A percentile compares a stretch with the other conserved stretches of the same genome.
These are phyloP conservation scores for Venustampulla echinocandica DNA, from an alignment of 495 filamentous ascomycete species.

Conservation along the genomic window DNA sequence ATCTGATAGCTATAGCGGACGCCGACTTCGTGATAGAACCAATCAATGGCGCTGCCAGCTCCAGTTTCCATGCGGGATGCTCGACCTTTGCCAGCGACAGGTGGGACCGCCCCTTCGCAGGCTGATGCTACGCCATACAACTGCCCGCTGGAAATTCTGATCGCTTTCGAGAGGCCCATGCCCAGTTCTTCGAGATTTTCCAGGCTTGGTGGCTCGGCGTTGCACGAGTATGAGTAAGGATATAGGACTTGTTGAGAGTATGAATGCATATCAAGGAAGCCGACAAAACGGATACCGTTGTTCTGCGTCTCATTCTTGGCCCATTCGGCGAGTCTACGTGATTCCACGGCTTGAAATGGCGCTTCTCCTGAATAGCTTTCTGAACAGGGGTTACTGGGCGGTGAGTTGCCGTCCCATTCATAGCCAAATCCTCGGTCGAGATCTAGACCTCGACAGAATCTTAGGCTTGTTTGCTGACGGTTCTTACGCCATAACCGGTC, in stretches of 20 bases:
- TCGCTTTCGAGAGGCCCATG: constrained; percentile 82
- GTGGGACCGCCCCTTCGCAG: constrained; percentile 66
- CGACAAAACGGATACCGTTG: constrained; percentile 64
- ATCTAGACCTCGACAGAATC: constrained; percentile 81
- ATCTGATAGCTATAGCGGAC: constrained; percentile 89
- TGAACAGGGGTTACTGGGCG: constrained; percentile 73
- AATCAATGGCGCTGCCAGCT: constrained; percentile 87
- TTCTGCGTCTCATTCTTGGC: constrained; percentile 69
- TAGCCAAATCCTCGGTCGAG: constrained; percentile 80
- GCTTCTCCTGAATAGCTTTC: constrained; percentile 81
- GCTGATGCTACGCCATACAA: constrained; percentile 75
- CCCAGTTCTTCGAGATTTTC: constrained; percentile 90
- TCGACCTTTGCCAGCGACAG: constrained; percentile 2
- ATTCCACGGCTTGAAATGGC: constrained; percentile 79
- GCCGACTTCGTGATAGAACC: constrained; percentile 83
- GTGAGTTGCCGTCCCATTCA: constrained; percentile 66
- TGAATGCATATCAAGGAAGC: constrained; percentile 84
- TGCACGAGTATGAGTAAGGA: constrained; percentile 83
- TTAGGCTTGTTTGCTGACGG: constrained; percentile 70
- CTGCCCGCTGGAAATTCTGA: constrained; percentile 66
- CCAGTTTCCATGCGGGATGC: constrained; percentile 45
- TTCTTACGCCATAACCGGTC: constrained; percentile 97
- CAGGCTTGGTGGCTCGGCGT: constrained; percentile 64
- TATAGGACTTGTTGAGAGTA: constrained; percentile 95
- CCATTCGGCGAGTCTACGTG: constrained; percentile 70